These are phyloP conservation scores for Coemansia sp. DNA, from an alignment of 192 early-diverging fungal genomes.

Conservation along the genomic window DNA sequence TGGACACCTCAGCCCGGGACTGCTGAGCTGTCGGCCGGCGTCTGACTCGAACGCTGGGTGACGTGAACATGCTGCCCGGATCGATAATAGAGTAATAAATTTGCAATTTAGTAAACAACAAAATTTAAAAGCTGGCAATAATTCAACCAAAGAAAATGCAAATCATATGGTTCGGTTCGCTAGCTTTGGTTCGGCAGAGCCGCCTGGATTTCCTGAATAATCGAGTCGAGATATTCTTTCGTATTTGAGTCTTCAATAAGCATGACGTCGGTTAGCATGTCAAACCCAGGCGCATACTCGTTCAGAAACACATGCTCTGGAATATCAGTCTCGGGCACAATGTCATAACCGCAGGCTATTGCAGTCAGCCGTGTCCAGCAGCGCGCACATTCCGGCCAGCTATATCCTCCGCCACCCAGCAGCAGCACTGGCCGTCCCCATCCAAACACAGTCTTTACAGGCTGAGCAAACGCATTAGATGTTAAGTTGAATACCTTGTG, in stretches of 20 bases:
- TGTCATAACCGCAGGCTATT: constrained; percentile 51
- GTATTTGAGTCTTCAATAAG: constrained; percentile 33
- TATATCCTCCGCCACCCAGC: constrained; percentile 81
- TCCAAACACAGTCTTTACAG: constrained; percentile 18
- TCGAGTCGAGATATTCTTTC: background rate
- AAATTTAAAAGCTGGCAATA: background rate
- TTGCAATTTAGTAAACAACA: background rate
- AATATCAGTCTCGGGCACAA: constrained; percentile 44
- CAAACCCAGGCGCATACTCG: constrained; percentile 56
- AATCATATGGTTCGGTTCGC: background rate
- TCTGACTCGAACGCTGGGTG: constrained; percentile 31
- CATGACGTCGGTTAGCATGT: constrained; percentile 29
- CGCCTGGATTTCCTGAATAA: background rate
- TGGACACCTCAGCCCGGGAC: background rate
- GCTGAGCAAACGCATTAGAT: constrained; percentile 20
- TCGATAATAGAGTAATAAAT: background rate
- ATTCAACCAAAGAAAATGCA: too few relatives aligned
- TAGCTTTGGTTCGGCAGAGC: background rate
- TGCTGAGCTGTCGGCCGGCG: constrained; percentile 13
- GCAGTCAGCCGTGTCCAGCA: constrained; percentile 96
- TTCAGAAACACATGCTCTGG: constrained; percentile 68
- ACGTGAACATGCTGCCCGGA: constrained; percentile 24
- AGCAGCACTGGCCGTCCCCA: constrained; percentile 29
- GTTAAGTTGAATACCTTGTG: constrained; percentile 47
- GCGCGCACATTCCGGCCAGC: constrained; percentile 81